Conservation (phyloP, 768 basidiomycete species). For the Tephrocybe sp. region DNA sequence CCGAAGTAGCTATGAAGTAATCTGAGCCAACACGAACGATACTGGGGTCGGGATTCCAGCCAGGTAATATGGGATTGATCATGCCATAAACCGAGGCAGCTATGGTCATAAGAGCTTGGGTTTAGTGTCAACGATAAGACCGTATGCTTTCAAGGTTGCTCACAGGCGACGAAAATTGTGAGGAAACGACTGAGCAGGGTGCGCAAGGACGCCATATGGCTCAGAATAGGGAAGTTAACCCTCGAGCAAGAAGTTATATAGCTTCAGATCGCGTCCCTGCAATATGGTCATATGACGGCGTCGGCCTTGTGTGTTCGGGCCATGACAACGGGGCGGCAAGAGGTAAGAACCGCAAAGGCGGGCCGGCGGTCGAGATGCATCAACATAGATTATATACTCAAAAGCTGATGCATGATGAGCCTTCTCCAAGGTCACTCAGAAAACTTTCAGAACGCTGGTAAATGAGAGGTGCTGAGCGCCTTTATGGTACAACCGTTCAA, state of each 20-base stretch:
- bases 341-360: not conserved
- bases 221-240: not conserved
- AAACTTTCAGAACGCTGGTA: too few species aligned
- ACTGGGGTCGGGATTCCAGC: constrained; percentile 41
- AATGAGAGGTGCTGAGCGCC: too few species aligned
- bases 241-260: not conserved
- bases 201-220: not conserved
- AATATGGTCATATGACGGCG: constrained; percentile 10
- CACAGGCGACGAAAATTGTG: not conserved
- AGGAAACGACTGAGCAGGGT: not conserved
- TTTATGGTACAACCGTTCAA: too few species aligned
- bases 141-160: too few species aligned
- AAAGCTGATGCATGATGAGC: too few species aligned
- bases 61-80: constrained; percentile 36
- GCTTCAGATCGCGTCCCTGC: not conserved
- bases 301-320: not conserved
- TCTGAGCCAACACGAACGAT: constrained; percentile 36
- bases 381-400: too few species aligned
- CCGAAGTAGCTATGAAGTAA: constrained; percentile 38
- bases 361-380: not conserved
- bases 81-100: constrained; percentile 5
- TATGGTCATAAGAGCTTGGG: not conserved
- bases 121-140: too few species aligned
- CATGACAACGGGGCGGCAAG: not conserved
- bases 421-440: too few species aligned